Evolutionary conservation across 441 rosid genomes (phyloP).

Genomic region (Syzygium syzygioides): DNA sequence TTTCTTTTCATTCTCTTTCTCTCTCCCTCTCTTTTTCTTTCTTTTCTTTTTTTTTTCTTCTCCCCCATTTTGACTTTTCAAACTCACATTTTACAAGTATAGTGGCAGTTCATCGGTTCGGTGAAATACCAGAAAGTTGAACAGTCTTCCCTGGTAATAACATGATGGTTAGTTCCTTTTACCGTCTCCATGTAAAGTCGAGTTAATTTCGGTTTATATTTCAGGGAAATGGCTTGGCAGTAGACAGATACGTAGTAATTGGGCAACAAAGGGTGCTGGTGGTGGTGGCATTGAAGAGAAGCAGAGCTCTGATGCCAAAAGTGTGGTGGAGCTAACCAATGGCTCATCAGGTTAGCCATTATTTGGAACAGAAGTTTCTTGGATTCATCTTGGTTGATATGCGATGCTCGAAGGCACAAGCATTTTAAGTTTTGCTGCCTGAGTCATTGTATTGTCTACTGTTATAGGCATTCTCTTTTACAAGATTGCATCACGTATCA

Average conservation of each 20-base stretch:
- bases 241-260: conserved; percentile 92
- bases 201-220: neutral
- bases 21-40: too few relatives aligned
- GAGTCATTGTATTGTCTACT: neutral
- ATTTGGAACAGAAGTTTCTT: neutral
- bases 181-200: neutral
- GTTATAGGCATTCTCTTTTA: neutral
- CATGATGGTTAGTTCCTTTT: neutral
- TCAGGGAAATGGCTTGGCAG: conserved; percentile 97
- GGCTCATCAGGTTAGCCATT: conserved; percentile 61
- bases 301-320: conserved; percentile 77
- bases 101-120: neutral
- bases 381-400: neutral
- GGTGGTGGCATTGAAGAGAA: conserved; percentile 75
- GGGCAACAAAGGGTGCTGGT: conserved; percentile 99
- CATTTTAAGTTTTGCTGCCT: rapidly evolving
- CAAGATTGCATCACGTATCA: neutral
- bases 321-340: conserved; percentile 81
- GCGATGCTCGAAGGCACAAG: neutral
- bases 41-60: too few relatives aligned
- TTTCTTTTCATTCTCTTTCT: too few relatives aligned
- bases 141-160: neutral
- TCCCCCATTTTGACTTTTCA: too few relatives aligned
- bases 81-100: neutral
- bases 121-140: neutral